A percentile compares a stretch with the other conserved stretches of the same genome.
phyloP scores from a whole-genome alignment of 768 basidiomycete species.

The Lactarius sanguifluus region DNA sequence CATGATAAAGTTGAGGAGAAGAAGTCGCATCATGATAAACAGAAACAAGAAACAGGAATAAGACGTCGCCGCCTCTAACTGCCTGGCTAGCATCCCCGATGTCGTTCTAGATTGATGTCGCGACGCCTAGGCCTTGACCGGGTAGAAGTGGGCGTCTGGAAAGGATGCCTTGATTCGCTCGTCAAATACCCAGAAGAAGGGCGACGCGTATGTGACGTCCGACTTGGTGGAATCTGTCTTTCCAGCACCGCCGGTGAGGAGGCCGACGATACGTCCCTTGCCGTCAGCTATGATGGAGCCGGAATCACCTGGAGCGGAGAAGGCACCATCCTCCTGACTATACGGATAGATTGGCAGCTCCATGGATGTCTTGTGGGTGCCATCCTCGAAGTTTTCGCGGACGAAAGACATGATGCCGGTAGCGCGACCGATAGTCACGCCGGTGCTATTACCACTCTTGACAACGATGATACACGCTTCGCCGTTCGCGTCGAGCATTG shows the following conservation, averaged over 20 bases:
- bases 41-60: too few species aligned
- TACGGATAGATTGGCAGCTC: constrained; percentile 24
- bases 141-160: constrained; percentile 3
- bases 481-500: constrained; percentile 25
- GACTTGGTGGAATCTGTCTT: not conserved
- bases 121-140: not conserved
- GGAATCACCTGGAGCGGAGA: constrained; percentile 32
- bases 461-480: constrained; percentile 28
- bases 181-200: constrained; percentile 6
- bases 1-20: too few species aligned
- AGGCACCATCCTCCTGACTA: constrained; percentile 24
- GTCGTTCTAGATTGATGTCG: not conserved
- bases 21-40: too few species aligned
- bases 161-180: not conserved
- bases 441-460: constrained; percentile 33
- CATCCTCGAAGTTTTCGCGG: constrained; percentile 24
- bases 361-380: constrained; percentile 25
- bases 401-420: constrained; percentile 32
- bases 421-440: constrained; percentile 32
- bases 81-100: too few species aligned
- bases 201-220: constrained; percentile 19
- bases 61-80: too few species aligned
- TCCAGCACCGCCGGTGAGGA: constrained; percentile 29
- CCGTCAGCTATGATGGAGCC: constrained; percentile 30
- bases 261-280: constrained; percentile 26